Base-by-base conservation (phyloP, 805 yeast genomes). In the Brettanomyces custersianus region DNA sequence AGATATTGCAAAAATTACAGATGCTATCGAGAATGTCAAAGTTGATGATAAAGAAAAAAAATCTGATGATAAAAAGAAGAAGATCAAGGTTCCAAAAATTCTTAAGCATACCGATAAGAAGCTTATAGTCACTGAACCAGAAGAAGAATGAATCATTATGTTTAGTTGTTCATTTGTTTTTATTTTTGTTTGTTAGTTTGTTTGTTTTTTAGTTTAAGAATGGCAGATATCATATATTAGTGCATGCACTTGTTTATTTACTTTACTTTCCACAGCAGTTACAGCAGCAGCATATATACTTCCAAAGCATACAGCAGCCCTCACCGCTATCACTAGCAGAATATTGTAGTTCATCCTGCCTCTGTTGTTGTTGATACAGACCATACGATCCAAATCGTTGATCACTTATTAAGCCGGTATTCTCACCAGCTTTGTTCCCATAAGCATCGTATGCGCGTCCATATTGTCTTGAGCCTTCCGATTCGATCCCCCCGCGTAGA, bases 231-330 rank as follows among this genome's bases (percentile, higher is more conserved):
- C n/a, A n/a, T n/a, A n/a, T n/a, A n/a, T n/a, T n/a, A n/a, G n/a
- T n/a, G n/a, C n/a, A n/a, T n/a, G n/a, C n/a, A n/a, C n/a, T n/a
- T n/a, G n/a, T n/a, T n/a, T n/a, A n/a, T n/a, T n/a, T n/a, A n/a
- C n/a, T n/a, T n/a, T n/a, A n/a, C n/a, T n/a, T n/a, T n/a, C n/a
- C n/a, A n/a, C n/a, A n/a, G n/a, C n/a, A n/a, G n/a, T n/a, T n/a
- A n/a, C 31, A 34, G 25, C 37, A 26, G 20, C 37, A 34, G 31
- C 25, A 34, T 8, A n/a, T 19, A 13, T 20, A n/a, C n/a, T 25
- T 26, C 10, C 16, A 19, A 20, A 19, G 28, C 12, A 16, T 13
- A 11, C n/a, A 26, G 11, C 19, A 12, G 8, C 37, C 31, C 5
- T 13, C 20, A 19, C 20, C 20, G 7, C 19, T 26, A 7, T 34